These are phyloP conservation scores for Colletotrichum cordylinicola DNA, from an alignment of 2,329 filamentous ascomycete species.

Conservation along the genomic window DNA sequence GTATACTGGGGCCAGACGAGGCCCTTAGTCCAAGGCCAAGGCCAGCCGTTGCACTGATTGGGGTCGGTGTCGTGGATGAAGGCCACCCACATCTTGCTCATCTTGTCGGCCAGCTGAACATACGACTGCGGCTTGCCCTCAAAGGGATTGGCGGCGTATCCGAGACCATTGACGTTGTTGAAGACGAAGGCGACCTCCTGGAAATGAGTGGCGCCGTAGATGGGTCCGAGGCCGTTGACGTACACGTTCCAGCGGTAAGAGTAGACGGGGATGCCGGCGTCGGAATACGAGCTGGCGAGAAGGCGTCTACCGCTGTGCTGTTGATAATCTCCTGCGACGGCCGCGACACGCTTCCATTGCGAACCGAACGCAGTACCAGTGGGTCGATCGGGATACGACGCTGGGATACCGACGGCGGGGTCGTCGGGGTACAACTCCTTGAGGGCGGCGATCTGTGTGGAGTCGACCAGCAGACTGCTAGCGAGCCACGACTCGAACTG, in stretches of 20 bases:
- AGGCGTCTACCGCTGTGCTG: constrained; percentile 62
- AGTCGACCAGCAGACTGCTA: constrained; percentile 37
- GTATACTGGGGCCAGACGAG: constrained; percentile 50
- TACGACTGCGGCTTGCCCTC: constrained; percentile 45
- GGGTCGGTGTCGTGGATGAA: constrained; percentile 54
- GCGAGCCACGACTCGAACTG: constrained; percentile 52
- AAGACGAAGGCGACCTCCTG: constrained; percentile 47
- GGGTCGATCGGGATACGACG: constrained; percentile 38
- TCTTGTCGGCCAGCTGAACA: constrained; percentile 46
- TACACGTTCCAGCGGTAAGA: constrained; percentile 54
- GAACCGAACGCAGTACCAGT: constrained; percentile 66
- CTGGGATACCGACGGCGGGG: constrained; percentile 58
- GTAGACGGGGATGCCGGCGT: constrained; percentile 55
- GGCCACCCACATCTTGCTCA: constrained; percentile 56
- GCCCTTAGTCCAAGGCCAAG: not conserved
- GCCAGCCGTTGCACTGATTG: constrained; percentile 28
- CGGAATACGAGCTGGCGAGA: constrained; percentile 57
- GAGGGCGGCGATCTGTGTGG: constrained; percentile 25
- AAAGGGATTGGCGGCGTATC: constrained; percentile 56
- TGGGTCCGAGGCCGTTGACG: constrained; percentile 17
- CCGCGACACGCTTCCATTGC: constrained; percentile 68
- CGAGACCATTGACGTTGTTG: constrained; percentile 53
- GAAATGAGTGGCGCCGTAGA: constrained; percentile 32
- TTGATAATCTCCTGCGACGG: constrained; percentile 63
- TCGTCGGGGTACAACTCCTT: constrained; percentile 55